Evolutionary conservation across 2,329 filamentous ascomycete species (phyloP).

Genomic region (Graphilbum fragrans): DNA sequence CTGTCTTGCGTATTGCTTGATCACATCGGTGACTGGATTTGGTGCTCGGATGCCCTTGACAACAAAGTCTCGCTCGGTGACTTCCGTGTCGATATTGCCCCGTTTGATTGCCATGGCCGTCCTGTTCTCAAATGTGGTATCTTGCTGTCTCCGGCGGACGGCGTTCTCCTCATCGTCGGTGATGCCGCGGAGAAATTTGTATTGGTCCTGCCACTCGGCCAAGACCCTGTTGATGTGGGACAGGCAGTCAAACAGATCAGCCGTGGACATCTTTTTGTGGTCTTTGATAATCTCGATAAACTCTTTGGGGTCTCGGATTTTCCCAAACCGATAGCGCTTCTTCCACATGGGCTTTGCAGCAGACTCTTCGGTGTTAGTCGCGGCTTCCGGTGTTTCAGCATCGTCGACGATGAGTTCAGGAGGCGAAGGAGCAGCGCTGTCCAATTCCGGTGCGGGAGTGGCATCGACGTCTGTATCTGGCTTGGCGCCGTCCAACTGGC

Average conservation of each 20-base stretch:
- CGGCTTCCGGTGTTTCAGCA: not conserved
- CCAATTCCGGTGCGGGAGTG: conserved; percentile 1
- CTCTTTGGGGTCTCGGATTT: conserved; percentile 37
- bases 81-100: conserved; percentile 29
- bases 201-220: conserved; percentile 42
- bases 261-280: conserved; percentile 33
- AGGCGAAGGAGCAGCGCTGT: conserved; percentile 3
- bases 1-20: conserved; percentile 29
- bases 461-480: not conserved
- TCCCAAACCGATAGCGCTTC: conserved; percentile 32
- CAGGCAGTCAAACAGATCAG: conserved; percentile 31
- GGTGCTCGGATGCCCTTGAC: conserved; percentile 40
- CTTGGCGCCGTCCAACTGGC: not conserved
- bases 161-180: conserved; percentile 48
- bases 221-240: conserved; percentile 32
- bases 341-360: conserved; percentile 13
- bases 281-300: conserved; percentile 36
- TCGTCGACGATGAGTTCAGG: not conserved
- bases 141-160: conserved; percentile 31
- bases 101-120: conserved; percentile 30
- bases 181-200: conserved; percentile 32
- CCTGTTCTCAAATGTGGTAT: conserved; percentile 21
- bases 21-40: conserved; percentile 27
- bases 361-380: conserved; percentile 1
- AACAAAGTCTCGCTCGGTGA: conserved; percentile 37